phyloP scores from a whole-genome alignment of 1,284 basidiomycete genomes.

The Marasmius tenuissimus region DNA sequence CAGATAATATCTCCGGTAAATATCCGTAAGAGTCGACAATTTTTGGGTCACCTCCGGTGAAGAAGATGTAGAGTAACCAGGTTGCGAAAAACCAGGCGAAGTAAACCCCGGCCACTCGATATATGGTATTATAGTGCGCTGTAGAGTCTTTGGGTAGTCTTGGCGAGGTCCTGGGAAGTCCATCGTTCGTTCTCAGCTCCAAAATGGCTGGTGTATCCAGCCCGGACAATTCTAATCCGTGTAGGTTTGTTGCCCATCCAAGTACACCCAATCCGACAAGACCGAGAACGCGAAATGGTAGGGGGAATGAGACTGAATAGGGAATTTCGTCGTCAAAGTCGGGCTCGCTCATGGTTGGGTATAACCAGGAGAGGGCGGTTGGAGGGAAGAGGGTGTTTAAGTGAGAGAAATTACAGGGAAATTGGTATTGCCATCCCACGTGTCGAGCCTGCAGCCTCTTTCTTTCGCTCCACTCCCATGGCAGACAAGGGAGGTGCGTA shows the following conservation, averaged over 20 bases:
- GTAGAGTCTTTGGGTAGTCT: slow-evolving; percentile 24
- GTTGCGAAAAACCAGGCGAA: slow-evolving; percentile 55
- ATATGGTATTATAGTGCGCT: slow-evolving; percentile 60
- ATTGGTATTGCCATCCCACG: slow-evolving; percentile 1
- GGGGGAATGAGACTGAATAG: slow-evolving; percentile 66
- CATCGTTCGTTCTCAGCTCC: slow-evolving; percentile 47
- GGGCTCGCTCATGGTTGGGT: slow-evolving; percentile 32
- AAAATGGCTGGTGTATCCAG: slow-evolving; percentile 74
- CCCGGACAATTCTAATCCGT: slow-evolving; percentile 73
- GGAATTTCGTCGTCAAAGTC: slow-evolving; percentile 34
- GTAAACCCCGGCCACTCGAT: slow-evolving; percentile 67
- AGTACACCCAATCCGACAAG: slow-evolving; percentile 72
- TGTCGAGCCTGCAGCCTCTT: slow-evolving; percentile 8
- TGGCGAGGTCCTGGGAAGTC: slow-evolving; percentile 25
- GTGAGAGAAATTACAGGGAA: not conserved
- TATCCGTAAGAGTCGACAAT: slow-evolving; percentile 75
- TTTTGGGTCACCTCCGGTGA: slow-evolving; percentile 54
- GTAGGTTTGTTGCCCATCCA: slow-evolving; percentile 86
- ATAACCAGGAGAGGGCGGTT: slow-evolving; percentile 13
- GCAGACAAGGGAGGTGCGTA: slow-evolving; percentile 63
- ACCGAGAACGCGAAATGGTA: slow-evolving; percentile 80
- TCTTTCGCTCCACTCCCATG: slow-evolving; percentile 37
- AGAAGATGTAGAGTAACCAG: slow-evolving; percentile 66
- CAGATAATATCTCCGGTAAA: slow-evolving; percentile 67
- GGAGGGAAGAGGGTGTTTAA: slow-evolving; percentile 19